Percentiles rank a stretch among this genome's conserved stretches.
Evolutionary conservation across 768 basidiomycete species (phyloP).

Genomic region (Rossbeevera mucosa): DNA sequence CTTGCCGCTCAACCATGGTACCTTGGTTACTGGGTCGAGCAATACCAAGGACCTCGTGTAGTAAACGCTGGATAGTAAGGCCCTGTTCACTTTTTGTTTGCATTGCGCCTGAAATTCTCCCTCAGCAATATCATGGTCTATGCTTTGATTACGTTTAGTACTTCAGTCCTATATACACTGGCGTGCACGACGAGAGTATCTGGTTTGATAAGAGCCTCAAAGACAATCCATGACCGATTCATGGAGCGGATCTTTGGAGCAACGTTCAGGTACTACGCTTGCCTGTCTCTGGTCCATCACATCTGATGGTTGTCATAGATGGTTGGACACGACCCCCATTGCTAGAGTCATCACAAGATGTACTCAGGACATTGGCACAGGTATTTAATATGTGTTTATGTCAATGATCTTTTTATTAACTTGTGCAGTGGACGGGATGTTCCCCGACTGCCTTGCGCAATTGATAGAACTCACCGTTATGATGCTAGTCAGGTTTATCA

Average conservation of each 20-base stretch:
- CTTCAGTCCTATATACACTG: constrained; percentile 30
- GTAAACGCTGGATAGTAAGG: constrained; percentile 34
- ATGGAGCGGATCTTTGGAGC: constrained; percentile 52
- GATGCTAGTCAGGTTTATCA: constrained; percentile 3
- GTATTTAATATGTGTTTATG: background rate
- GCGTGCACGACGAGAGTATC: constrained; percentile 38
- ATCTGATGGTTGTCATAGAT: constrained; percentile 36
- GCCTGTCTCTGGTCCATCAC: constrained; percentile 18
- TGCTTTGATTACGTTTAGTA: constrained; percentile 31
- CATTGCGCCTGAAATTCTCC: background rate
- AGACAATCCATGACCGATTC: constrained; percentile 48
- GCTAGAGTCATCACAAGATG: constrained; percentile 30
- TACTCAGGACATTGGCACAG: constrained; percentile 48
- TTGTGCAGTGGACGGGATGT: constrained; percentile 8
- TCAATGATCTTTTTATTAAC: background rate
- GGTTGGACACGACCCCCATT: constrained; percentile 39
- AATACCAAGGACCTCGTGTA: constrained; percentile 24
- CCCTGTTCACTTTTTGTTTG: background rate
- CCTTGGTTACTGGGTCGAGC: constrained; percentile 32
- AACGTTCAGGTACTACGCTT: constrained; percentile 54
- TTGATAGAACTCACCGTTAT: constrained; percentile 2
- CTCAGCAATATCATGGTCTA: constrained; percentile 49
- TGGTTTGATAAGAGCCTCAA: constrained; percentile 50
- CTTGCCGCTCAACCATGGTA: constrained; percentile 35
- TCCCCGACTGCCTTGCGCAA: background rate